phyloP scores from a whole-genome alignment of 2,329 filamentous ascomycete species.

The Colletotrichum echinochloae region DNA sequence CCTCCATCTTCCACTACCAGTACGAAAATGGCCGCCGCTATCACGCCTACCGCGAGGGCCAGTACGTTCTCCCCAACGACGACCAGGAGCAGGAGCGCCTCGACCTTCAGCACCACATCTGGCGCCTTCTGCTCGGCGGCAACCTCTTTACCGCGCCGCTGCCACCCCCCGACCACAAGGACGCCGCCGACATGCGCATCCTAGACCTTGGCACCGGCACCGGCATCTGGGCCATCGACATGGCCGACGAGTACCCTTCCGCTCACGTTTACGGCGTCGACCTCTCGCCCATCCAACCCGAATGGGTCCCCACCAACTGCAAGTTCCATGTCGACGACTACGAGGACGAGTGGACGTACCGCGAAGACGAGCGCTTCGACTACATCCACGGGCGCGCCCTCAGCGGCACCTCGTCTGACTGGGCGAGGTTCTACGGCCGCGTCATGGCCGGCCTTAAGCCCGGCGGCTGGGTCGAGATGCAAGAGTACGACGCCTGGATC shows the following conservation, averaged over 20 bases:
- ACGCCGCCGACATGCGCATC: constrained; percentile 51
- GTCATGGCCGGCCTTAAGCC: constrained; percentile 47
- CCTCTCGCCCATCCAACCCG: constrained; percentile 69
- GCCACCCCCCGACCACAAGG: constrained; percentile 46
- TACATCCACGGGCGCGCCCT: constrained; percentile 51
- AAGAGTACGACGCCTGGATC: constrained; percentile 54
- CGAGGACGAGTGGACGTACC: constrained; percentile 61
- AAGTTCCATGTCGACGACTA: constrained; percentile 75
- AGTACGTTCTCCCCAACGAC: constrained; percentile 46
- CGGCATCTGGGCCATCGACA: constrained; percentile 65
- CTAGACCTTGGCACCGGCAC: constrained; percentile 72
- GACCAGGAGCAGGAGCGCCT: constrained; percentile 45
- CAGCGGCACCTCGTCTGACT: constrained; percentile 49
- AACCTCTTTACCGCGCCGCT: constrained; percentile 48
- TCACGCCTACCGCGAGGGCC: constrained; percentile 59
- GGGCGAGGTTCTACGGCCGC: constrained; percentile 49
- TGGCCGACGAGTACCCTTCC: constrained; percentile 62
- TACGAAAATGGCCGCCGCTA: constrained; percentile 63
- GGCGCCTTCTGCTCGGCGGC: constrained; percentile 48
- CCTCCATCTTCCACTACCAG: constrained; percentile 57
- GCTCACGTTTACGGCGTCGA: constrained; percentile 65
- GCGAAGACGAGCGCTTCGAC: constrained; percentile 53
- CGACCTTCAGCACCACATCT: constrained; percentile 54
- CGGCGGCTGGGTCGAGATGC: constrained; percentile 53
- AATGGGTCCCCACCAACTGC: constrained; percentile 69